Conservation (phyloP, 768 basidiomycete species). For the Lactifluus subvellereus region DNA sequence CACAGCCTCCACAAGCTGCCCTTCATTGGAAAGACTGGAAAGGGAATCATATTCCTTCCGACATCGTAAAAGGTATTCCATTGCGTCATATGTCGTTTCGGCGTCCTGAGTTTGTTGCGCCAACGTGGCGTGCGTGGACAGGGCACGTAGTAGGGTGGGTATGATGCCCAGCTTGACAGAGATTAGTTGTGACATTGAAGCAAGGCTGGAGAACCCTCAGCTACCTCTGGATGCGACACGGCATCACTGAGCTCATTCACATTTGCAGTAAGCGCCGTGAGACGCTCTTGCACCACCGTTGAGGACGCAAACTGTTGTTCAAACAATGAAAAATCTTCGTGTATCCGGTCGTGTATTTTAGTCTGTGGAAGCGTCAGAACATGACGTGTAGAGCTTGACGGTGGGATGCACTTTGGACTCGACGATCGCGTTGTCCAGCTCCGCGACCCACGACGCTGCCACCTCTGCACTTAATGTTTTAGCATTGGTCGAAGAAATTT, state of each 20-base stretch:
- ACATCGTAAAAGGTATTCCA: slow-evolving; percentile 53
- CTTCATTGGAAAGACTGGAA: slow-evolving; percentile 43
- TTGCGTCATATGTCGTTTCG: slow-evolving; percentile 41
- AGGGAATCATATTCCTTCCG: slow-evolving; percentile 42
- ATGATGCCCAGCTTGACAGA: slow-evolving; percentile 58
- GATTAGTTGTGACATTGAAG: slow-evolving; percentile 20
- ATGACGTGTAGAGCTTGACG: neutral
- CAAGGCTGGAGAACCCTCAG: slow-evolving; percentile 16
- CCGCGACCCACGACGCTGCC: slow-evolving; percentile 63
- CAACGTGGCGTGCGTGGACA: slow-evolving; percentile 56
- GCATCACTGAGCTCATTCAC: slow-evolving; percentile 46
- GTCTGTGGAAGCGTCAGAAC: slow-evolving; percentile 35
- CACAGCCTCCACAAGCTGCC: slow-evolving; percentile 61
- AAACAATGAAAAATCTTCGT: slow-evolving; percentile 56
- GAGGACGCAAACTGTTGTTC: slow-evolving; percentile 58
- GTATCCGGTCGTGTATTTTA: slow-evolving; percentile 68
- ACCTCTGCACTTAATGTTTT: slow-evolving; percentile 53
- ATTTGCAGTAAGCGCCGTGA: slow-evolving; percentile 44
- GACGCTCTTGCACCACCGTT: slow-evolving; percentile 56
- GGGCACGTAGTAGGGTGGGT: slow-evolving; percentile 47
- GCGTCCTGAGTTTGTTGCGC: slow-evolving; percentile 60
- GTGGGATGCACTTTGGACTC: slow-evolving; percentile 56
- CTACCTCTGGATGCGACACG: slow-evolving; percentile 58
- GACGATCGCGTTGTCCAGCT: slow-evolving; percentile 66
- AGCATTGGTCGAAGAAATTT: slow-evolving; percentile 56